Evolutionary conservation across 345 rosid species (phyloP).

Genomic region (Heritiera fomes): DNA sequence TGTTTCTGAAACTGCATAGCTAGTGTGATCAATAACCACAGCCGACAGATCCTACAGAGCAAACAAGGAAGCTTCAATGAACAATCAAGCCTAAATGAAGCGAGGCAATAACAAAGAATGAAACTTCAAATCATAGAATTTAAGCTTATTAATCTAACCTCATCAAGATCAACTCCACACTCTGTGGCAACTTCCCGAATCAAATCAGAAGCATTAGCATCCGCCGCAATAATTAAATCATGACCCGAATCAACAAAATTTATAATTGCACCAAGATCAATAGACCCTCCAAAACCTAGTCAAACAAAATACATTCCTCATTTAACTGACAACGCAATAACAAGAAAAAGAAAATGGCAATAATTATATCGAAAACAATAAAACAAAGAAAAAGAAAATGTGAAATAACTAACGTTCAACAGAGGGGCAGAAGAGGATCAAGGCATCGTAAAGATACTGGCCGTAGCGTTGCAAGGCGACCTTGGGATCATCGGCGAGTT

Average conservation of each 20-base stretch:
- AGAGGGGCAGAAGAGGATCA: constrained; percentile 58
- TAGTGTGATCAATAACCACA: constrained; percentile 61
- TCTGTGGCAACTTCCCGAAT: constrained; percentile 62
- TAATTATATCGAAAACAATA: neutral
- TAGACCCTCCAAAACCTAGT: constrained; percentile 62
- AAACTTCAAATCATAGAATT: neutral
- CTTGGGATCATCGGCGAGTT: constrained; percentile 63
- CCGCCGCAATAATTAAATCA: constrained; percentile 66
- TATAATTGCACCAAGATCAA: constrained; percentile 53
- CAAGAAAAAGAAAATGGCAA: neutral
- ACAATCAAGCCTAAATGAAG: neutral
- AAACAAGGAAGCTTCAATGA: neutral
- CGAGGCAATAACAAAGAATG: neutral
- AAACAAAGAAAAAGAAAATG: neutral
- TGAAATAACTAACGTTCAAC: constrained; percentile 41
- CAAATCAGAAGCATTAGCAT: constrained; percentile 62
- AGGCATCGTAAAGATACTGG: constrained; percentile 64
- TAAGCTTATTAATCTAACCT: constrained; percentile 33
- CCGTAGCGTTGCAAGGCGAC: constrained; percentile 64
- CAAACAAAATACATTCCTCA: neutral
- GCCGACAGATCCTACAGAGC: constrained; percentile 55
- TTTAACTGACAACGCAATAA: neutral
- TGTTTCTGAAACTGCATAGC: constrained; percentile 50
- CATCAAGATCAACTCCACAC: constrained; percentile 75
- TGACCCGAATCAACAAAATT: constrained; percentile 77